Conservation (phyloP, 129 eudicot species). For the Ambrosia trifida region DNA sequence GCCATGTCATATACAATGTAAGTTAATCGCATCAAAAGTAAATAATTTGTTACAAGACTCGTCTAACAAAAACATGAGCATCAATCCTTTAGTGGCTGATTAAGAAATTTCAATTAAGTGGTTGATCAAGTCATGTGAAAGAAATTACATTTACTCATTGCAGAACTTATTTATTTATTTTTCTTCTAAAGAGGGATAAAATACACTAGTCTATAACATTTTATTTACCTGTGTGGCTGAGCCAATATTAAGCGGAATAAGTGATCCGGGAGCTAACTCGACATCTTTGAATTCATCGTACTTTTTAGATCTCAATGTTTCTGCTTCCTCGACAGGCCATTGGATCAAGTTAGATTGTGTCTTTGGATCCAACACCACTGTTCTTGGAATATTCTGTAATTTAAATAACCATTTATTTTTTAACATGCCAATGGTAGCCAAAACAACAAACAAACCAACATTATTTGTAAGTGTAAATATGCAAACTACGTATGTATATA, state of each 20-base stretch:
- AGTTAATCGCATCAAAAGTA: neutral
- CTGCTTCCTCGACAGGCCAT: conserved; percentile 55
- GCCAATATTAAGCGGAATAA: conserved; percentile 37
- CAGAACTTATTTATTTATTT: too few relatives aligned
- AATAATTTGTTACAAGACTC: neutral
- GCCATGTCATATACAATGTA: neutral
- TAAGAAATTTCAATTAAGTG: too few relatives aligned
- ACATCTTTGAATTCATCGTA: conserved; percentile 16
- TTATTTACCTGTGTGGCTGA: conserved; percentile 40
- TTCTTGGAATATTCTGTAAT: conserved; percentile 46
- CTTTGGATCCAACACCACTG: conserved; percentile 38
- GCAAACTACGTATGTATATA: too few relatives aligned
- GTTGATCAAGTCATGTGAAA: too few relatives aligned
- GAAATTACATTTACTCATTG: too few relatives aligned
- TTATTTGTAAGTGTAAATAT: too few relatives aligned
- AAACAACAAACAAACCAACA: too few relatives aligned
- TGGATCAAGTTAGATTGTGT: conserved; percentile 43
- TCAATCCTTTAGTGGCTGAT: too few relatives aligned
- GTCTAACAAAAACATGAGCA: too few relatives aligned
- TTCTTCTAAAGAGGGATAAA: too few relatives aligned
- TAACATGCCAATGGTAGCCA: too few relatives aligned
- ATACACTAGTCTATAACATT: neutral
- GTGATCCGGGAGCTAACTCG: conserved; percentile 34
- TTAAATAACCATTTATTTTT: neutral
- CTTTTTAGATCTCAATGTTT: conserved; percentile 29